These are phyloP conservation scores for Triangularia setosa DNA, from an alignment of 2,329 filamentous ascomycete genomes.

Conservation along the genomic window DNA sequence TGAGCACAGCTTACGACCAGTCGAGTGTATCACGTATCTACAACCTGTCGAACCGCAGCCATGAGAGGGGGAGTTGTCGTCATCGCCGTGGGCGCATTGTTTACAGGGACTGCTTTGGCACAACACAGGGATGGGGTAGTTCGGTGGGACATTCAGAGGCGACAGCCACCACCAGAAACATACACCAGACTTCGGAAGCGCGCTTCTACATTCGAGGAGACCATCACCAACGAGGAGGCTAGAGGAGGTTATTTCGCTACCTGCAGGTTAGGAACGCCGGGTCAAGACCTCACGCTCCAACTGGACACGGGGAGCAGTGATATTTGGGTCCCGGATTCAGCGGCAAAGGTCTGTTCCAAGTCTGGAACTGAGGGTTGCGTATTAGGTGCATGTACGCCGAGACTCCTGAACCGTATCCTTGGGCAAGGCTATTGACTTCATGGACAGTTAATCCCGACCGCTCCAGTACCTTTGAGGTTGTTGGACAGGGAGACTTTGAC, in stretches of 20 bases:
- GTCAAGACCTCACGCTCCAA: slow-evolving; percentile 54
- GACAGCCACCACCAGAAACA: slow-evolving; percentile 22
- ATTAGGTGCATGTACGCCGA: slow-evolving; percentile 27
- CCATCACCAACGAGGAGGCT: slow-evolving; percentile 42
- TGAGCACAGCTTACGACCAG: not conserved
- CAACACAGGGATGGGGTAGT: slow-evolving; percentile 34
- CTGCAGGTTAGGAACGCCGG: slow-evolving; percentile 54
- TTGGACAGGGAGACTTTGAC: slow-evolving; percentile 44
- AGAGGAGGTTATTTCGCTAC: slow-evolving; percentile 55
- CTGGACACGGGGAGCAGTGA: slow-evolving; percentile 65
- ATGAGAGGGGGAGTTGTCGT: slow-evolving; percentile 27
- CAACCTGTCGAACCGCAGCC: not conserved
- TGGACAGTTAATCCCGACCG: slow-evolving; percentile 40
- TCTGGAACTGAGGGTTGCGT: slow-evolving; percentile 21
- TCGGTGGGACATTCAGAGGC: slow-evolving; percentile 46
- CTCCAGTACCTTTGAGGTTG: slow-evolving; percentile 45
- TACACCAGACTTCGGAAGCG: slow-evolving; percentile 34
- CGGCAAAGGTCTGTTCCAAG: slow-evolving; percentile 6
- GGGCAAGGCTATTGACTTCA: slow-evolving; percentile 1
- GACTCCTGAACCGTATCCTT: not conserved
- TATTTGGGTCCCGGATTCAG: slow-evolving; percentile 51
- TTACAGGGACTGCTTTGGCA: slow-evolving; percentile 24
- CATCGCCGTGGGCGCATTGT: slow-evolving; percentile 22
- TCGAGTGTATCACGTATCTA: not conserved
- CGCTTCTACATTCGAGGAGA: slow-evolving; percentile 38